Percentiles rank a stretch among this genome's conserved stretches.
phyloP scores from a whole-genome alignment of 208 protist genomes.

The Herpetomonas tarakana region DNA sequence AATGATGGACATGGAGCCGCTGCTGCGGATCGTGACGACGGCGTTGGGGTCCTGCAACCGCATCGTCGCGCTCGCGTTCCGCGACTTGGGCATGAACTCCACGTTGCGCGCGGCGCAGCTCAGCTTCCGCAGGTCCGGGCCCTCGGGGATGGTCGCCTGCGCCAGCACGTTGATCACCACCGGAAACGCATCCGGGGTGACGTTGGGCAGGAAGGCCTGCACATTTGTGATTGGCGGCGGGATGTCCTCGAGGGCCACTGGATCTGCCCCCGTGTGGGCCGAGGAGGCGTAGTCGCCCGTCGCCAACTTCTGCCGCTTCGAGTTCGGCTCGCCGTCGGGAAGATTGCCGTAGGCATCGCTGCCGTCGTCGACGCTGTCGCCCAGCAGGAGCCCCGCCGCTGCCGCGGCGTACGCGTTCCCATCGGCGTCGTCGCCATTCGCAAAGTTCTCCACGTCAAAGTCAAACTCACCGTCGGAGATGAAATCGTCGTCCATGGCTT shows the following conservation, averaged over 20 bases:
- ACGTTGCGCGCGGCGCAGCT: slow-evolving; percentile 86
- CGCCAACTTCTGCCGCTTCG: slow-evolving; percentile 3
- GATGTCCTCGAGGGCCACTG: slow-evolving; percentile 3
- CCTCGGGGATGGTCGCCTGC: slow-evolving; percentile 63
- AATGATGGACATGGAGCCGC: slow-evolving; percentile 72
- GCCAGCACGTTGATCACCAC: slow-evolving; percentile 77
- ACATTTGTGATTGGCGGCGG: slow-evolving; percentile 42
- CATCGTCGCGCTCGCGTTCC: slow-evolving; percentile 68
- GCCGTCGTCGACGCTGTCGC: slow-evolving; percentile 18
- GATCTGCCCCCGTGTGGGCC: not conserved
- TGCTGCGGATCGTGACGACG: slow-evolving; percentile 73
- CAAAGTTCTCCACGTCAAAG: slow-evolving; percentile 30
- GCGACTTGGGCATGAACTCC: slow-evolving; percentile 73
- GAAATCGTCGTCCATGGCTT: slow-evolving; percentile 29
- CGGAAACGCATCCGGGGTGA: slow-evolving; percentile 47
- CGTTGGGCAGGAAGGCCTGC: slow-evolving; percentile 65
- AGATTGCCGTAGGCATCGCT: slow-evolving; percentile 23
- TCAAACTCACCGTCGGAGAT: slow-evolving; percentile 27
- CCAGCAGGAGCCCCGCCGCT: not conserved
- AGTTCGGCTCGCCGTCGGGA: slow-evolving; percentile 6
- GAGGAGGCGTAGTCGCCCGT: not conserved
- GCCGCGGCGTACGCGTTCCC: not conserved
- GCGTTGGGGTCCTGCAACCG: slow-evolving; percentile 78
- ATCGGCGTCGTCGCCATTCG: slow-evolving; percentile 3
- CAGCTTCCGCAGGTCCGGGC: slow-evolving; percentile 74